phyloP scores from a whole-genome alignment of 225 moss, liverwort and hornwort genomes.

The Lunularia cruciata region DNA sequence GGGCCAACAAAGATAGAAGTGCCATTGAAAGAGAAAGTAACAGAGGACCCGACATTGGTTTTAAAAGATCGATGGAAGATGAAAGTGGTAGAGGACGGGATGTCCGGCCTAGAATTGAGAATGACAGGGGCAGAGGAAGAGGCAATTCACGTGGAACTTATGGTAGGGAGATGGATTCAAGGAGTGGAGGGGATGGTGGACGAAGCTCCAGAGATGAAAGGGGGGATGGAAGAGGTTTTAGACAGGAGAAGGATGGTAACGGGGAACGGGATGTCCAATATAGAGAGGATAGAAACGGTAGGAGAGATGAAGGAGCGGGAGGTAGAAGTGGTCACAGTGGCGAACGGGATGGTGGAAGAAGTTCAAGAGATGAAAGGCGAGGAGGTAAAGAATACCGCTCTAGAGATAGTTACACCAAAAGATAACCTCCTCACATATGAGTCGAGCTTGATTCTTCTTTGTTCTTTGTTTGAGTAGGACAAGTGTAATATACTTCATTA shows the following conservation, averaged over 20 bases:
- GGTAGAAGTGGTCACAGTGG: no score
- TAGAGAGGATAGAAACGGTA: background rate
- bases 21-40: slow-evolving; percentile 3
- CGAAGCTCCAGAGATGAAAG: background rate
- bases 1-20: background rate
- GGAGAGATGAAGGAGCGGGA: background rate
- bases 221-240: background rate
- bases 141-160: background rate
- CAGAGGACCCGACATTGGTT: slow-evolving; percentile 7
- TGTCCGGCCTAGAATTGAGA: background rate
- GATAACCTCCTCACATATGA: no score
- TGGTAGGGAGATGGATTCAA: background rate
- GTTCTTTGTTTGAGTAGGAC: no score
- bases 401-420: no score
- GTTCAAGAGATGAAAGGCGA: no score
- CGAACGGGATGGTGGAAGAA: no score
- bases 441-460: no score
- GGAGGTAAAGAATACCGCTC: no score
- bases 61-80: slow-evolving; percentile 14
- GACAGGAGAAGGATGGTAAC: background rate
- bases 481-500: no score
- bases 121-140: background rate
- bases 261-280: background rate
- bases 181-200: background rate
- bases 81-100: slow-evolving; percentile 5